A percentile compares a stretch with the other conserved stretches of the same genome.
Evolutionary conservation across 179 eudicot species (phyloP).

Genomic region (Patellifolia procumbens): DNA sequence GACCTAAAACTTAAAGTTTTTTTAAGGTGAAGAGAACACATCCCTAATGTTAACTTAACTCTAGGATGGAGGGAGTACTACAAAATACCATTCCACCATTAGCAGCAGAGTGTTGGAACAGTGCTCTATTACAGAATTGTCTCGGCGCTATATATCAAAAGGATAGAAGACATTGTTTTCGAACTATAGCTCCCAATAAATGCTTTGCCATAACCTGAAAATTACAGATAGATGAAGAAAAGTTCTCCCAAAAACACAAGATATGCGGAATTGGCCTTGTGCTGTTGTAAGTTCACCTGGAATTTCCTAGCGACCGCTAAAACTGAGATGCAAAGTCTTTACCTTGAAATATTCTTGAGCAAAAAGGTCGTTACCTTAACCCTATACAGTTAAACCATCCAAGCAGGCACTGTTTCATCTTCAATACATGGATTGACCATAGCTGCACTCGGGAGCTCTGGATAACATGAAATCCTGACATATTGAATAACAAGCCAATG

Average conservation of each 20-base stretch:
- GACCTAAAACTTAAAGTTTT: no score
- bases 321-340: not conserved
- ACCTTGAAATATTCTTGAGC: not conserved
- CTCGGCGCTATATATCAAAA: not conserved
- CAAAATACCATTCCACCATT: not conserved
- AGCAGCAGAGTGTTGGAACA: not conserved
- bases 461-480: not conserved
- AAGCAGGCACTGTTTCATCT: not conserved
- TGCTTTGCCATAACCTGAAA: not conserved
- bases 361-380: not conserved
- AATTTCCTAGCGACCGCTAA: not conserved
- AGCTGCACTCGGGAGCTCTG: not conserved
- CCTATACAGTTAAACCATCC: not conserved
- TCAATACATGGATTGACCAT: not conserved
- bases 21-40: not conserved
- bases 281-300: not conserved
- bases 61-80: not conserved
- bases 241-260: not conserved
- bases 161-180: not conserved
- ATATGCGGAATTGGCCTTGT: not conserved
- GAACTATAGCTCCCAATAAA: not conserved
- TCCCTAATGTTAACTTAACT: not conserved
- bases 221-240: not conserved
- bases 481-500: not conserved
- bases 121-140: not conserved